A percentile compares a stretch with the other conserved stretches of the same genome.
Conservation (phyloP, 352 stramenopile species). For the Peronosclerospora sorghi region DNA sequence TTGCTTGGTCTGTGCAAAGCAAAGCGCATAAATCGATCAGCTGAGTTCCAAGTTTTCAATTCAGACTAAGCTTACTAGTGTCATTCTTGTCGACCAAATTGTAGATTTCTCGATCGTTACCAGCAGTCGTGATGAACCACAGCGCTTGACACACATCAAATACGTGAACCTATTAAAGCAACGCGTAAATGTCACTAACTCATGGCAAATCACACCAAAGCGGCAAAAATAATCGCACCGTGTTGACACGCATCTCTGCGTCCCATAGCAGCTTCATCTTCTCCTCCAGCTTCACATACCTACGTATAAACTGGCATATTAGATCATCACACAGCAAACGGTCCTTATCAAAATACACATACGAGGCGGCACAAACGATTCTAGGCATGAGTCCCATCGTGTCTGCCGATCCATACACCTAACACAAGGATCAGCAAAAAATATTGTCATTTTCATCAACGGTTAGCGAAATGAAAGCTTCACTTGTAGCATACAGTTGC, state of each 20-base stretch:
- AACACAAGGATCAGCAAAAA: background rate
- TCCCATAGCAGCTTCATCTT: slow-evolving; percentile 86
- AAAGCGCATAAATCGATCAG: background rate
- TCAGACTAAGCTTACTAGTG: slow-evolving; percentile 41
- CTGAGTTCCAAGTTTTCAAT: background rate
- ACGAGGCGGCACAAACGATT: slow-evolving; percentile 77
- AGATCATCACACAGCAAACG: background rate
- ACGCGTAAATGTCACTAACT: background rate
- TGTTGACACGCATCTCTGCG: slow-evolving; percentile 81
- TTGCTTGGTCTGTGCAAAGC: slow-evolving; percentile 44
- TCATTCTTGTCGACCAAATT: slow-evolving; percentile 83
- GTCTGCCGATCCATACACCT: slow-evolving; percentile 76
- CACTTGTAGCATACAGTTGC: slow-evolving; percentile 33
- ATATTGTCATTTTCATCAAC: background rate
- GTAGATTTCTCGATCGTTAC: slow-evolving; percentile 51
- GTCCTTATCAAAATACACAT: slow-evolving; percentile 10
- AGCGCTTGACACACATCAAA: slow-evolving; percentile 65
- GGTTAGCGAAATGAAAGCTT: background rate
- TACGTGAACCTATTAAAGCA: slow-evolving; percentile 50
- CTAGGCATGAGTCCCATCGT: slow-evolving; percentile 76
- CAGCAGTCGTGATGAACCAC: slow-evolving; percentile 57
- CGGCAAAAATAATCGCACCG: slow-evolving; percentile 20
- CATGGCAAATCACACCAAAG: background rate
- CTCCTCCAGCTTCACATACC: slow-evolving; percentile 74
- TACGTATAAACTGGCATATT: slow-evolving; percentile 8